These are phyloP conservation scores for Mycena epipterygia DNA, from an alignment of 768 basidiomycete species.

Conservation along the genomic window DNA sequence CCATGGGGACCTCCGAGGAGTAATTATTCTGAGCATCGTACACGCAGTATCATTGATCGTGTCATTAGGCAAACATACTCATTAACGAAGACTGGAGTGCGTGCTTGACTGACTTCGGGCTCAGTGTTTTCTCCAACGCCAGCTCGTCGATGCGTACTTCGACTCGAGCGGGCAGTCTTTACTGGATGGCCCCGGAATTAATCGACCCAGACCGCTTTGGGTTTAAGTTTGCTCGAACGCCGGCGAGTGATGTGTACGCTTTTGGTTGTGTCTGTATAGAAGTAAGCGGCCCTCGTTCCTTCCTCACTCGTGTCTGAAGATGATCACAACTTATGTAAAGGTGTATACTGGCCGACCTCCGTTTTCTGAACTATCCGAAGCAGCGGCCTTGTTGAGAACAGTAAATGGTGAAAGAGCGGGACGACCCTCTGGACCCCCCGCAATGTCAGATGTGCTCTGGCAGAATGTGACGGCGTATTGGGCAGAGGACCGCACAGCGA, in stretches of 20 bases:
- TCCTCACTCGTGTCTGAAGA: neutral
- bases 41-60: neutral
- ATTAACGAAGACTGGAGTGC: conserved; percentile 11
- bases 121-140: conserved; percentile 5
- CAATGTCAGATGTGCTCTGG: conserved; percentile 5
- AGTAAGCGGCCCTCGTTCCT: neutral
- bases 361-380: conserved; percentile 10
- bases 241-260: neutral
- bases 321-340: neutral
- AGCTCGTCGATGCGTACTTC: neutral
- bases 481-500: neutral
- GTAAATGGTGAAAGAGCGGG: conserved; percentile 6
- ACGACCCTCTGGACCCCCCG: conserved; percentile 10
- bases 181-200: too few relatives aligned
- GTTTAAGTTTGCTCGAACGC: neutral
- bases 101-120: conserved; percentile 12
- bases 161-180: neutral
- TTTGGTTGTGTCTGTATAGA: conserved; percentile 46
- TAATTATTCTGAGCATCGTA: neutral
- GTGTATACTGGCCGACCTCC: conserved; percentile 13
- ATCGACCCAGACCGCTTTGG: neutral
- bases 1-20: conserved; percentile 36
- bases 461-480: conserved; percentile 4
- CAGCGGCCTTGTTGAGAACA: neutral
- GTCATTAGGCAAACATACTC: neutral